Conservation (phyloP, 106 monocot genomes). For the Dendrobium huoshanense region DNA sequence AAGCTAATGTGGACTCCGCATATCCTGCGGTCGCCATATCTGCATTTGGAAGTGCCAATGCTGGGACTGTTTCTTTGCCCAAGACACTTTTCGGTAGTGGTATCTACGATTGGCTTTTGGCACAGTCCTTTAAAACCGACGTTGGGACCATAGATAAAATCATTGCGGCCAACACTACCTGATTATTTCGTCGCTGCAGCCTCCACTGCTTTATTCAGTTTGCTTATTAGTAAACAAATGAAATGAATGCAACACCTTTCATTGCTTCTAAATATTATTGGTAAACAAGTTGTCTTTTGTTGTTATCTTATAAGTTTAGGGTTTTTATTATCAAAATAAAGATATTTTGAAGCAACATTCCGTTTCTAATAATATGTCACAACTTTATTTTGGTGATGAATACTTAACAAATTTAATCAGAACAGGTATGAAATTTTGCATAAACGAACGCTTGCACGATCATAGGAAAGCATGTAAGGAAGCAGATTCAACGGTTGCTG, state of each 20-base stretch:
- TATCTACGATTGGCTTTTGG: slow-evolving; percentile 10
- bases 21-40: slow-evolving; percentile 9
- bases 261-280: no score
- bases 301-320: no score
- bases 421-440: slow-evolving; percentile 26
- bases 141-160: slow-evolving; percentile 5
- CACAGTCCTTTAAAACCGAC: slow-evolving; percentile 27
- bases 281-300: no score
- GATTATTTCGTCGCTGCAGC: neutral
- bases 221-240: neutral
- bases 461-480: slow-evolving; percentile 82
- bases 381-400: neutral
- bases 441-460: slow-evolving; percentile 43
- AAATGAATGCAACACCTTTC: neutral
- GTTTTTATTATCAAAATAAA: no score
- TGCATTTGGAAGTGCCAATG: slow-evolving; percentile 18
- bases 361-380: neutral
- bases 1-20: neutral
- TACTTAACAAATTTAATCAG: neutral
- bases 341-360: no score
- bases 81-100: slow-evolving; percentile 9
- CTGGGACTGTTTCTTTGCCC: slow-evolving; percentile 18
- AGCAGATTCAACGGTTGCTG: slow-evolving; percentile 48
- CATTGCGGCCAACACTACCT: neutral
- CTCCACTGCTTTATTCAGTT: neutral